Conservation (phyloP, 1,284 basidiomycete genomes). For the Puccinia horiana region DNA sequence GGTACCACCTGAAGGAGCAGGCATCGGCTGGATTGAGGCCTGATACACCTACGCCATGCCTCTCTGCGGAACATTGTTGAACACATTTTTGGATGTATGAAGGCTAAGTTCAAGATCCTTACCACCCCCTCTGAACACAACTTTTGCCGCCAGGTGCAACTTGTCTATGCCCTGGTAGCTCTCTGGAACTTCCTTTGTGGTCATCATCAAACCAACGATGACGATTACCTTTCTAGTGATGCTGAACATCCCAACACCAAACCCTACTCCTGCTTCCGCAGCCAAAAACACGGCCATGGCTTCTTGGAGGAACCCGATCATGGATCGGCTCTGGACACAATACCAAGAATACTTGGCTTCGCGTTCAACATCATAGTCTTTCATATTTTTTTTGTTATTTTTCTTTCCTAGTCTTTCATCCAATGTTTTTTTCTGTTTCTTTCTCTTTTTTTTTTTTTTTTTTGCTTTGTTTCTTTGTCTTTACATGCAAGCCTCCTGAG, state of each 20-base stretch:
- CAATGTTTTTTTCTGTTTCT: too few relatives aligned
- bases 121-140: background rate
- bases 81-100: background rate
- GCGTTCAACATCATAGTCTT: too few relatives aligned
- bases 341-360: background rate
- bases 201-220: background rate
- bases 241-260: background rate
- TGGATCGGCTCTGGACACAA: background rate
- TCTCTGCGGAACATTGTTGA: constrained; percentile 1
- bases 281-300: background rate
- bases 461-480: too few relatives aligned
- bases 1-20: background rate
- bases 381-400: too few relatives aligned
- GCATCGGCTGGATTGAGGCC: background rate
- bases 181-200: background rate
- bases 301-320: background rate
- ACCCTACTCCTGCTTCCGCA: background rate
- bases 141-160: background rate
- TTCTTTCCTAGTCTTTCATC: too few relatives aligned
- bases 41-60: background rate
- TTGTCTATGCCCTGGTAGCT: background rate
- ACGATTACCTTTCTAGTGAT: background rate
- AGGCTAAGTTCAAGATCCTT: background rate
- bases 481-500: too few relatives aligned
- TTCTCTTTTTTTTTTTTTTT: too few relatives aligned